Evolutionary conservation across 208 protist species (phyloP).

Genomic region (Acanthamoeba quina): DNA sequence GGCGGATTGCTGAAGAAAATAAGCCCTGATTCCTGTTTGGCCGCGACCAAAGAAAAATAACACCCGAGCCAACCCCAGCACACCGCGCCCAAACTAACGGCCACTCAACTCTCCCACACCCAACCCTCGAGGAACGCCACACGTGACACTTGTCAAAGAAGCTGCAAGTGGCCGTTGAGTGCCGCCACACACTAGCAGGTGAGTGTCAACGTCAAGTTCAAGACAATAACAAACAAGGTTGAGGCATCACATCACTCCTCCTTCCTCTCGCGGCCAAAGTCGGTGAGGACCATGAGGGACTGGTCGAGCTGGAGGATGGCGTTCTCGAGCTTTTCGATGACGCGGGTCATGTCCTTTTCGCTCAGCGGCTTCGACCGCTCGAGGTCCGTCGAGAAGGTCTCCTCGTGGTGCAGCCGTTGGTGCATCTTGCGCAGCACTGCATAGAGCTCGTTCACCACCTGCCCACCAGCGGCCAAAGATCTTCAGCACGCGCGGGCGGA

Average conservation of each 20-base stretch:
- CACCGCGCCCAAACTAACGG: too few relatives aligned
- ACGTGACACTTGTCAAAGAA: too few relatives aligned
- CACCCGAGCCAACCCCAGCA: too few relatives aligned
- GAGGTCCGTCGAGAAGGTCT: constrained; percentile 40
- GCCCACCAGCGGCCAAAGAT: not conserved
- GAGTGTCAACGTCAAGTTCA: too few relatives aligned
- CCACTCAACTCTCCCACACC: too few relatives aligned
- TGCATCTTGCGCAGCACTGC: constrained; percentile 42
- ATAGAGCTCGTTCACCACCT: constrained; percentile 40
- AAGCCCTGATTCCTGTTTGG: not conserved
- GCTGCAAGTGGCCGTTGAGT: too few relatives aligned
- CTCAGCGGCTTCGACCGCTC: constrained; percentile 6
- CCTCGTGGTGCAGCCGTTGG: constrained; percentile 29
- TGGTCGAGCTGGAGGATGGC: constrained; percentile 55
- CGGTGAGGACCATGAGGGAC: constrained; percentile 68
- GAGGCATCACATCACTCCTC: not conserved
- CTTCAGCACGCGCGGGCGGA: not conserved
- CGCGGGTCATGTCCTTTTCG: not conserved
- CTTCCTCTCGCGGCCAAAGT: constrained; percentile 56
- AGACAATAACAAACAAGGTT: too few relatives aligned
- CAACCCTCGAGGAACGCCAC: too few relatives aligned
- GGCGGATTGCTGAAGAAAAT: too few relatives aligned
- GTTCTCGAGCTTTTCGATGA: constrained; percentile 40
- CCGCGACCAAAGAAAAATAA: not conserved
- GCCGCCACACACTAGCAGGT: too few relatives aligned